Conservation (phyloP, 805 yeast genomes). For the Ogataea nitratoaversa region DNA sequence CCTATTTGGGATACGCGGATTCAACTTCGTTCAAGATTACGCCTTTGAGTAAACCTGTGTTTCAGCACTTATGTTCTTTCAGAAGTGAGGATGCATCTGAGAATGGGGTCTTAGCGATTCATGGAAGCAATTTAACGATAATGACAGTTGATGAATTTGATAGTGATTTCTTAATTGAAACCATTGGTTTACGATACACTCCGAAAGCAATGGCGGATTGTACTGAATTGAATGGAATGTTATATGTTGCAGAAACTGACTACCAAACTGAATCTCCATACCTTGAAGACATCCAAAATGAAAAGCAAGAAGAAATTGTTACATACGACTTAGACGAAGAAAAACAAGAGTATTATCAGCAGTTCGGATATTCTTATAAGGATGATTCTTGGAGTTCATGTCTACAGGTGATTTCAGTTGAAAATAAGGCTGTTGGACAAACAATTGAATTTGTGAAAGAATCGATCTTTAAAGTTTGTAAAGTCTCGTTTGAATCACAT, state of each 20-base stretch:
- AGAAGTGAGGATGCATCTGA: conserved; percentile 55
- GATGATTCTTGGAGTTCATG: conserved; percentile 47
- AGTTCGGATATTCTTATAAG: conserved; percentile 38
- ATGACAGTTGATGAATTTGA: conserved; percentile 44
- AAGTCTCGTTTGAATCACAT: conserved; percentile 27
- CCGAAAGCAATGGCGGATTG: conserved; percentile 42
- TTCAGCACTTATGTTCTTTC: conserved; percentile 49
- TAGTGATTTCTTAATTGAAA: conserved; percentile 32
- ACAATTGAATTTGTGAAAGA: conserved; percentile 43
- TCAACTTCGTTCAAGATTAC: conserved; percentile 36
- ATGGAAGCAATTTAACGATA: conserved; percentile 48
- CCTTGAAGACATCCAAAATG: conserved; percentile 8
- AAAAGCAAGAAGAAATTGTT: conserved; percentile 18
- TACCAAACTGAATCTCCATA: conserved; percentile 32
- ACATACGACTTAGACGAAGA: conserved; percentile 23
- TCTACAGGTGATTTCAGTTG: conserved; percentile 43
- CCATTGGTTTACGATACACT: conserved; percentile 43
- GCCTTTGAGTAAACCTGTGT: conserved; percentile 42
- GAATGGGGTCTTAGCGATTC: conserved; percentile 62
- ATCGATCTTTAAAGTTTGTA: conserved; percentile 38
- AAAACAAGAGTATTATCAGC: conserved; percentile 37
- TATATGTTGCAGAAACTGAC: conserved; percentile 47
- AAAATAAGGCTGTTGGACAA: conserved; percentile 33
- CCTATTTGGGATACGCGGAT: conserved; percentile 50
- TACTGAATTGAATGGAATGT: conserved; percentile 20